Conservation (phyloP, 768 basidiomycete species). For the Lyophyllum decastes region DNA sequence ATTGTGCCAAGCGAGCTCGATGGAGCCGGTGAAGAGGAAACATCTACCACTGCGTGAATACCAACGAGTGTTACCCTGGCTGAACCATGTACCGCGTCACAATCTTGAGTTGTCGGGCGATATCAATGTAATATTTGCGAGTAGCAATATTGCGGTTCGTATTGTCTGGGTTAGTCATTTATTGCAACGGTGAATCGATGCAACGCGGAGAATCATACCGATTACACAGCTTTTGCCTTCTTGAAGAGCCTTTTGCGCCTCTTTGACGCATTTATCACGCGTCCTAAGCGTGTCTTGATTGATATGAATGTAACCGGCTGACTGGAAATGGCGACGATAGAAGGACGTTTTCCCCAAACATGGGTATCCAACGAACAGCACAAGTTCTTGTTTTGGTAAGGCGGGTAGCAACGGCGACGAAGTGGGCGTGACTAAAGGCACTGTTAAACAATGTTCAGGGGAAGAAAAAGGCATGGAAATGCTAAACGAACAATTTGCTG, state of each 20-base stretch:
- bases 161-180: constrained; percentile 61
- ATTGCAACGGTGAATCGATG: neutral
- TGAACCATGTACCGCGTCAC: constrained; percentile 50
- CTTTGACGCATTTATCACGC: constrained; percentile 74
- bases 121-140: constrained; percentile 67
- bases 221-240: constrained; percentile 72
- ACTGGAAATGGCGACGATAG: constrained; percentile 66
- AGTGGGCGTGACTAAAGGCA: constrained; percentile 50
- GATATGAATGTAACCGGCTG: constrained; percentile 73
- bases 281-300: constrained; percentile 84
- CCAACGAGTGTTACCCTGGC: neutral
- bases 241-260: constrained; percentile 53
- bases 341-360: constrained; percentile 82
- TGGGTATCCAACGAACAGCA: constrained; percentile 55
- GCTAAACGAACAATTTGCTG: constrained; percentile 29
- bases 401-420: constrained; percentile 50
- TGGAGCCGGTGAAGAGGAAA: constrained; percentile 71
- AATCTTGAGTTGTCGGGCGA: constrained; percentile 58
- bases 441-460: constrained; percentile 28
- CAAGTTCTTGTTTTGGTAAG: constrained; percentile 38
- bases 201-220: constrained; percentile 44
- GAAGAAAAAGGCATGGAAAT: neutral
- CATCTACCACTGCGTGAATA: constrained; percentile 44
- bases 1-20: constrained; percentile 92
- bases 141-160: constrained; percentile 82